Evolutionary conservation across 768 basidiomycete genomes (phyloP), one percentile per base, ranked within the genome.

Genomic region (Lentinula raphanica): DNA sequence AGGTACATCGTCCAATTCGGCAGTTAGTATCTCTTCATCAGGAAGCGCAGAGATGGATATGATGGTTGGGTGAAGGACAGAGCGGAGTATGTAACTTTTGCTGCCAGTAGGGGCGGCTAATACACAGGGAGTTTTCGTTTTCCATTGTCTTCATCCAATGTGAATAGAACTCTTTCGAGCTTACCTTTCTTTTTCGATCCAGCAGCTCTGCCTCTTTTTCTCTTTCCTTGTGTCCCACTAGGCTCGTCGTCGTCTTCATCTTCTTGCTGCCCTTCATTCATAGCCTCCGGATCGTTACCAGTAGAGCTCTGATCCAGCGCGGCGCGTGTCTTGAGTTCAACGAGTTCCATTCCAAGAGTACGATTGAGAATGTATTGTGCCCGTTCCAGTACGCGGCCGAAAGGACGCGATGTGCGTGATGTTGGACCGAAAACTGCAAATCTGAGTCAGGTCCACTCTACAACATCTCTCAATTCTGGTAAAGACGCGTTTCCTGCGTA

Each of bases 51-150:
- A 85, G 29, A 77, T 72, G 56, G 83, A 81, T 51, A 94, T 83
- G 54, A 96, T 72, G 12, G 68, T 61, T 0, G 82, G 69, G 56
- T 91, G 74, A 15, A 97, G 79, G 1, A 68, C 74, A 1, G 93
- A 94, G 46, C 94, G 87, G 17, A 97, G 76, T 44, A 95, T 89
- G 67, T 89, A 98, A 5, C 84, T 84, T 66, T 91, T 93, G 1
- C 90, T 85, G 1, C 88, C 83, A 2, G 78, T 66, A 5, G 82
- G 73, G 9, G 80, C 69, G 19, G 80, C 86, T 84, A 61, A 45
- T 55, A 40, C 32, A 31, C 49, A 11, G 17, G 32, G n/a, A n/a
- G n/a, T n/a, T 12, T 28, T 19, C 23, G 7, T 19, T 15, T n/a
- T 48, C 15, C 1, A 21, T n/a, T n/a, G n/a, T 28, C 46, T 29